phyloP scores from a whole-genome alignment of 345 rosid genomes.

The Rubroshorea leprosula region DNA sequence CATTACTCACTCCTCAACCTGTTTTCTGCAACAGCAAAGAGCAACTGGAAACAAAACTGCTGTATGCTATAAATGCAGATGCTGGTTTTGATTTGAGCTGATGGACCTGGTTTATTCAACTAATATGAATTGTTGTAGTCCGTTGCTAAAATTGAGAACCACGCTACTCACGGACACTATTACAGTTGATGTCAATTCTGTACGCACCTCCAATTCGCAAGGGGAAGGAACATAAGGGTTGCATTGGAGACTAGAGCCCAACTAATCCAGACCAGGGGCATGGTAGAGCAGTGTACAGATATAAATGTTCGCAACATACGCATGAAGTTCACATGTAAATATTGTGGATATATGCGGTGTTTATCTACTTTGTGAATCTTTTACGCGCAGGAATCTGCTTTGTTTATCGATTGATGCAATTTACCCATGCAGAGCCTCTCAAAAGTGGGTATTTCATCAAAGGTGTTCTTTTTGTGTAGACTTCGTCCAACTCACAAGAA shows the following conservation, averaged over 20 bases:
- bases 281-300: neutral
- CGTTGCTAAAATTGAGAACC: neutral
- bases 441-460: neutral
- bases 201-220: neutral
- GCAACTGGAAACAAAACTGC: constrained; percentile 73
- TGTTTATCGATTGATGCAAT: too few relatives aligned
- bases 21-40: constrained; percentile 67
- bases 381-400: neutral
- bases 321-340: neutral
- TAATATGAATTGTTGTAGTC: neutral
- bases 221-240: neutral
- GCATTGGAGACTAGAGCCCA: neutral
- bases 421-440: neutral
- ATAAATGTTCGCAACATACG: neutral
- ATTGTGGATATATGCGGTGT: neutral
- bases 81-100: constrained; percentile 98
- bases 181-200: neutral
- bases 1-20: neutral
- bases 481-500: neutral
- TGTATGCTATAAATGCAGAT: constrained; percentile 89
- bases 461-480: neutral
- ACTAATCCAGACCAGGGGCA: neutral
- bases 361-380: neutral
- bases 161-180: neutral
- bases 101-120: constrained; percentile 15